Evolutionary conservation across 2,329 filamentous ascomycete genomes (phyloP), one percentile per base, ranked within the genome.

Genomic region (Aaosphaeria pasadenensis): DNA sequence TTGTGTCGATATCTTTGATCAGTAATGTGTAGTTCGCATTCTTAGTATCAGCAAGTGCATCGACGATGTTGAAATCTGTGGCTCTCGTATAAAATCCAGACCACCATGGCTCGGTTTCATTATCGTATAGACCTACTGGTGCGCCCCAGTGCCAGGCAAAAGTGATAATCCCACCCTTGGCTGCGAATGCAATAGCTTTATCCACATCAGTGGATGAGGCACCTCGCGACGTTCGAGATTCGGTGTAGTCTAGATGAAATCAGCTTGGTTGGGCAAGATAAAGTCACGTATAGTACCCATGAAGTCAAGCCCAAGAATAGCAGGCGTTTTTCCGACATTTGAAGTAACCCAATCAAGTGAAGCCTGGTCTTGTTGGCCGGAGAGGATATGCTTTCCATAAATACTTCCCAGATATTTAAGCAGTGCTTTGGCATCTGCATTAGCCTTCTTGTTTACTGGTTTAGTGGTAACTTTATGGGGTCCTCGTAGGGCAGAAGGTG

Each of bases 141-240:
- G 74, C 72, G 36, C 75, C 74, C 76, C 76, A 78, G 57, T 78
- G 76, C 76, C 76, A 79, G 13, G 70, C 63, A 31, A 77, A 71
- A 0, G 75, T 73, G 28, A 78, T 60, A 45, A 79, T 77, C 5
- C 76, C 76, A 39, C 75, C 76, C 5, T 65, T 62, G 31, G 65
- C 57, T 42, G 70, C 64, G 52, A 74, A 75, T 2, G 64, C 63
- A 42, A 78, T 73, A n/a, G 74, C 75, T 13, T 77, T 72, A 48
- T 78, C 74, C 4, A 77, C 67, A 13, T 76, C 66, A 1, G 65
- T 74, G 29, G 70, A 71, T 7, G 63, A 60, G 1, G 71, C 69
- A 30, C 74, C 75, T 6, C 61, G 62, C 43, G 9, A 9, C 33
- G 7, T 36, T 9, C 33, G 33, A 36, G 33, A 36, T 36, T 36